Evolutionary conservation across 352 stramenopile species (phyloP), one percentile per base, ranked within the genome.

Genomic region (Halophytophthora polymorphica): DNA sequence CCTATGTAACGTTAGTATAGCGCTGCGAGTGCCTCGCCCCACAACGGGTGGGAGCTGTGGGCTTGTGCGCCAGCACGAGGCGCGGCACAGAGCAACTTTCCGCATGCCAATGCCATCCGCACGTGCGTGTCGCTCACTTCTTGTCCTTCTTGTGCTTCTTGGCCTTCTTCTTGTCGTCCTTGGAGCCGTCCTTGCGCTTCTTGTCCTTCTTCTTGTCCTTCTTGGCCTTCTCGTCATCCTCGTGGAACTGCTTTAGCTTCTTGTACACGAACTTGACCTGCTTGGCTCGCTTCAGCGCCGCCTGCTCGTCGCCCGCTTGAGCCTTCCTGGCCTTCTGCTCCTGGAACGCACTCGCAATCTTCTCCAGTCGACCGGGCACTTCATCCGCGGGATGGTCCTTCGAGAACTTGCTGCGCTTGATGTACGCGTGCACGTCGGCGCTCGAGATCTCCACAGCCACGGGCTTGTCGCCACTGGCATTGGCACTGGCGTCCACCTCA

Each of bases 261-360:
- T 95, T 95, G 67, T 95, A 95, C 19, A 90, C 69, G 12, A 73
- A 58, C 49, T 94, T 94, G 33, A 94, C 68, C 58, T 91, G 56
- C 51, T 90, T 90, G 23, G 45, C 67, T 31, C 69, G 66, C 29
- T 62, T 64, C 3, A 76, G 60, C 2, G 63, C 66, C 18, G 64
- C 53, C 10, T 64, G 64, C 11, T 77, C 66, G 10, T 73, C 58
- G 12, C 58, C 61, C 8, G 66, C 74, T 15, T 55, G 42, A 3
- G 33, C 18, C 25, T 82, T 68, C 35, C 68, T 57, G 40, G 58
- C 31, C 40, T 85, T 81, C 15, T 71, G 39, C 11, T 52, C 51
- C 7, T 56, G 41, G 39, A 79, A 79, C 7, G 67, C 58, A 13
- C 49, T 12, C 13, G 64, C 53, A 40, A 92, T 72, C 29, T 55